phyloP scores from a whole-genome alignment of 2,329 filamentous ascomycete species.

The Fusarium hainanense region DNA sequence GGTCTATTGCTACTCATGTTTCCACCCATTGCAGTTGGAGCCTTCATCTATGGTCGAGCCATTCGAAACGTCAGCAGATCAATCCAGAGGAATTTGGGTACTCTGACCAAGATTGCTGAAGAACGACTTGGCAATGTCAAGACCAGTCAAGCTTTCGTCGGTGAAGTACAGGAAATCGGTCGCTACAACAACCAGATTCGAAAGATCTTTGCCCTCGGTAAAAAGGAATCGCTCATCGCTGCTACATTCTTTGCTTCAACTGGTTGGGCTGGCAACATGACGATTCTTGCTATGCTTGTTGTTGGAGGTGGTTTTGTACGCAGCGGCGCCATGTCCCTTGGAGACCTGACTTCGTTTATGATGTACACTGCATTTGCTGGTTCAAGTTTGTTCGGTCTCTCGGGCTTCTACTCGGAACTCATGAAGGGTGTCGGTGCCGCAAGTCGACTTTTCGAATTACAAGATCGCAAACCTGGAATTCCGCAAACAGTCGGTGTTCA shows the following conservation, averaged over 20 bases:
- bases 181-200: conserved; percentile 94
- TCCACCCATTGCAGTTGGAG: conserved; percentile 88
- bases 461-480: conserved; percentile 88
- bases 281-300: conserved; percentile 88
- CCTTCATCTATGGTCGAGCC: conserved; percentile 89
- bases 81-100: conserved; percentile 93
- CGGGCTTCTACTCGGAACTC: conserved; percentile 95
- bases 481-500: conserved; percentile 84
- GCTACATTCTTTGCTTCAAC: conserved; percentile 90
- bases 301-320: conserved; percentile 92
- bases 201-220: conserved; percentile 90
- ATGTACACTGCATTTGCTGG: conserved; percentile 95
- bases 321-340: conserved; percentile 85
- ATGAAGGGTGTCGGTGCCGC: conserved; percentile 99
- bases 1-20: conserved; percentile 87
- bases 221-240: conserved; percentile 85
- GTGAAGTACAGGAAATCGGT: conserved; percentile 87
- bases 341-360: conserved; percentile 94
- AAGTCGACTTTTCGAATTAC: conserved; percentile 94
- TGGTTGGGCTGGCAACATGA: conserved; percentile 95
- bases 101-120: conserved; percentile 95
- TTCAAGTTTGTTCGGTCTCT: conserved; percentile 91
- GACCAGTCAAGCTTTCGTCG: conserved; percentile 95
- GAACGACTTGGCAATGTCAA: conserved; percentile 97
- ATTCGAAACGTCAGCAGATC: conserved; percentile 90